These are phyloP conservation scores for Takakia lepidozioides DNA, from an alignment of 225 moss, liverwort and hornwort species.

Conservation along the genomic window DNA sequence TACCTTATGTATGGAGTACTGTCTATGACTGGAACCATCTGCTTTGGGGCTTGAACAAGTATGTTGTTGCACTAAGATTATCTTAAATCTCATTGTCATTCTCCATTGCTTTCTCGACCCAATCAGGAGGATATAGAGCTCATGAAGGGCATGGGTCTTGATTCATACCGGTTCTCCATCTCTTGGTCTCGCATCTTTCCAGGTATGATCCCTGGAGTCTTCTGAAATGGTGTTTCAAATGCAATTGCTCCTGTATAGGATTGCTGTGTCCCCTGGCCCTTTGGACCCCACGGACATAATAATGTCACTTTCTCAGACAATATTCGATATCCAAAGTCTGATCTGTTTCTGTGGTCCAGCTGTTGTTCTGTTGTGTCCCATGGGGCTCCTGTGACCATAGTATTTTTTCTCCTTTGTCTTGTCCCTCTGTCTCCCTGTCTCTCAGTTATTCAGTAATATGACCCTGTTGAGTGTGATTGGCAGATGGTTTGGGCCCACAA, in stretches of 20 bases:
- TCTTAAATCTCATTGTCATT: no score
- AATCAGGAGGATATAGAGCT: constrained; percentile 71
- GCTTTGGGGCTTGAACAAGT: neutral
- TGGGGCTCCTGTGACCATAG: neutral
- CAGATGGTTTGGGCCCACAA: constrained; percentile 8
- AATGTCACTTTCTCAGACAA: neutral
- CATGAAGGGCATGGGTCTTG: constrained; percentile 52
- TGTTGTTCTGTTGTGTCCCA: neutral
- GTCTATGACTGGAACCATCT: neutral
- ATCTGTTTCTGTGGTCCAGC: neutral
- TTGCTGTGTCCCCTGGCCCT: no score
- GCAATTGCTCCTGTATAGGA: no score
- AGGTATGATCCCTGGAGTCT: no score
- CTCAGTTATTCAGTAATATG: no score
- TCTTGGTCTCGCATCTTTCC: constrained; percentile 75
- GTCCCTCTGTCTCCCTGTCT: no score
- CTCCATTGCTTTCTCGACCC: no score
- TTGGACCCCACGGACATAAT: no score
- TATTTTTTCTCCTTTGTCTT: no score
- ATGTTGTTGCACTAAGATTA: neutral
- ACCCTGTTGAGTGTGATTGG: neutral
- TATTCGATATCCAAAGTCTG: neutral
- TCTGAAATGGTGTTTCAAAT: no score
- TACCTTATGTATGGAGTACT: no score
- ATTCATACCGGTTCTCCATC: constrained; percentile 68